phyloP scores from a whole-genome alignment of 208 protist genomes.

The Angomonas deanei region DNA sequence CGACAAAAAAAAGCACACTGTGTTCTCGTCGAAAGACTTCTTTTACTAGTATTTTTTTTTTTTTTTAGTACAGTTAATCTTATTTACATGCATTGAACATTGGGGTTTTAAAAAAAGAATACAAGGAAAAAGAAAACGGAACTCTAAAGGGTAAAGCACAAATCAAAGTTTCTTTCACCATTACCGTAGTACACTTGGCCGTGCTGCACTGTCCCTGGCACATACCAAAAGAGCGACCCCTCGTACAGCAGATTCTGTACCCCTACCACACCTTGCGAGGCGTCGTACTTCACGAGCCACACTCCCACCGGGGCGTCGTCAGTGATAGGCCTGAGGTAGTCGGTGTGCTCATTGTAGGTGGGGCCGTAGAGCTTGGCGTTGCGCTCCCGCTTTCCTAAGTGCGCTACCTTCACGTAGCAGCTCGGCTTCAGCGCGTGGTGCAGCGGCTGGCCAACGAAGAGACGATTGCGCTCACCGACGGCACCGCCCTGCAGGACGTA shows the following conservation, averaged over 20 bases:
- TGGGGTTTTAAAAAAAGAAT: not conserved
- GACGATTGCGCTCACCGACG: constrained; percentile 52
- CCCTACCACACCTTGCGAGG: constrained; percentile 64
- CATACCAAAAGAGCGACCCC: constrained; percentile 87
- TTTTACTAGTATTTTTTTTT: no score
- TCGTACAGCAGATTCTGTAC: constrained; percentile 83
- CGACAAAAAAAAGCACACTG: not conserved
- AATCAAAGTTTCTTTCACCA: constrained; percentile 81
- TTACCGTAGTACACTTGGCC: constrained; percentile 86
- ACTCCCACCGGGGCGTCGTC: constrained; percentile 81
- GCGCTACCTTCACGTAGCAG: constrained; percentile 67
- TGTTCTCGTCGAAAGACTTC: no score
- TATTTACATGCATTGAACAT: not conserved
- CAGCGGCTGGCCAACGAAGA: constrained; percentile 73
- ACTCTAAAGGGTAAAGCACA: constrained; percentile 48
- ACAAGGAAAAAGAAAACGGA: constrained; percentile 1
- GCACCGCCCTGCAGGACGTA: constrained; percentile 45
- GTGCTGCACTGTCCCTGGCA: constrained; percentile 56
- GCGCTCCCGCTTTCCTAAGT: constrained; percentile 31
- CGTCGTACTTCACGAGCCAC: constrained; percentile 87
- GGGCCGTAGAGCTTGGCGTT: constrained; percentile 72
- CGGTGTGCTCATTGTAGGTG: constrained; percentile 77
- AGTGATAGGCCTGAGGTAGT: constrained; percentile 78
- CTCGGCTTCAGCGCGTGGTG: constrained; percentile 75
- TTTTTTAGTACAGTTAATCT: not conserved